Evolutionary conservation across 805 yeast genomes (phyloP).

Genomic region (Starmerella riodocensis): DNA sequence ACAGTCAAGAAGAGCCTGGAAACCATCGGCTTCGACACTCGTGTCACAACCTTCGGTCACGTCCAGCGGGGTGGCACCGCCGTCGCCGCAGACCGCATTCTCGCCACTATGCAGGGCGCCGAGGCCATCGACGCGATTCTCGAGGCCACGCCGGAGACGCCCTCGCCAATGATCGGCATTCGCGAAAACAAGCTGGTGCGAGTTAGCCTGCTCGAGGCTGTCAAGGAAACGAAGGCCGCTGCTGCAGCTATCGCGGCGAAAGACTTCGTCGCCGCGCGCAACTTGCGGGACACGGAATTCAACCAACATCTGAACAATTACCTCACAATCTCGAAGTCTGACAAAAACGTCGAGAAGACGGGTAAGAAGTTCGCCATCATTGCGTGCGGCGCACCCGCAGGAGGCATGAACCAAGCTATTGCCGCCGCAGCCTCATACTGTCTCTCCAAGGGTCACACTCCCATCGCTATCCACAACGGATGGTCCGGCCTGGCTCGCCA

Average conservation of each 20-base stretch:
- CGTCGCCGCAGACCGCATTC: slow-evolving; percentile 79
- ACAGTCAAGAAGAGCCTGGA: slow-evolving; percentile 74
- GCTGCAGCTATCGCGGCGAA: slow-evolving; percentile 71
- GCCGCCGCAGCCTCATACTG: slow-evolving; percentile 84
- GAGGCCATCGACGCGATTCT: slow-evolving; percentile 92
- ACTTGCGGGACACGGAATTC: slow-evolving; percentile 77
- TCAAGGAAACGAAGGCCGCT: slow-evolving; percentile 70
- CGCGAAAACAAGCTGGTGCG: slow-evolving; percentile 77
- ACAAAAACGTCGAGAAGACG: slow-evolving; percentile 32
- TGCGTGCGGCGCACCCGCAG: slow-evolving; percentile 95
- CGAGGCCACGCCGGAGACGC: slow-evolving; percentile 75
- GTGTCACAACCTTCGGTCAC: slow-evolving; percentile 91
- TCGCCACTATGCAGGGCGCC: slow-evolving; percentile 94
- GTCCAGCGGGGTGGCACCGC: slow-evolving; percentile 99
- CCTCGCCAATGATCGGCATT: slow-evolving; percentile 89
- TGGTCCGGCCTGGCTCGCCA: slow-evolving; percentile 84
- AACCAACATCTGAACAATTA: slow-evolving; percentile 66
- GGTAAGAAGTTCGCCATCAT: slow-evolving; percentile 64
- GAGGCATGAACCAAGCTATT: slow-evolving; percentile 86
- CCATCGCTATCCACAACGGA: slow-evolving; percentile 87
- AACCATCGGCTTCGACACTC: slow-evolving; percentile 78
- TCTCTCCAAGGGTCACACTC: slow-evolving; percentile 76
- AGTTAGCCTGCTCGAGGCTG: slow-evolving; percentile 81
- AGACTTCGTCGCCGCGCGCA: slow-evolving; percentile 78
- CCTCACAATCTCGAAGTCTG: slow-evolving; percentile 52